Evolutionary conservation across 2,329 filamentous ascomycete species (phyloP).

Genomic region (Hymenoscyphus albidus): DNA sequence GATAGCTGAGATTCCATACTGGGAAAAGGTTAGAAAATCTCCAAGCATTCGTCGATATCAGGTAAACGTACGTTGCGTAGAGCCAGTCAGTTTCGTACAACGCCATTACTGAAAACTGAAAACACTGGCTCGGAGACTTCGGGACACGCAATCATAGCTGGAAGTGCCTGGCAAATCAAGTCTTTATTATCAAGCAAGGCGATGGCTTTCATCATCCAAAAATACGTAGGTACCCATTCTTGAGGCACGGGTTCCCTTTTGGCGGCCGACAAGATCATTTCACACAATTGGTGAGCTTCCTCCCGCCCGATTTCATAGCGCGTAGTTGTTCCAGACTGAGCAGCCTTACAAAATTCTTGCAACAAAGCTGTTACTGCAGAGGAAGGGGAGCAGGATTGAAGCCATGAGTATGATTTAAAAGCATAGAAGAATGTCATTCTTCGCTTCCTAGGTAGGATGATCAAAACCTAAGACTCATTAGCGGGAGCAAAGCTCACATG

Average conservation of each 20-base stretch:
- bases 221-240: not conserved
- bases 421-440: no score
- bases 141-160: not conserved
- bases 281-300: not conserved
- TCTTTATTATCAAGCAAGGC: not conserved
- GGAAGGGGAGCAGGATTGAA: not conserved
- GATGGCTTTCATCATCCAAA: not conserved
- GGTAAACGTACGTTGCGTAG: not conserved
- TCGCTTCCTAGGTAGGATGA: no score
- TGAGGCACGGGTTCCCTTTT: not conserved
- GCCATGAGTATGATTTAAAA: no score
- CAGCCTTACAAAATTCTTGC: not conserved
- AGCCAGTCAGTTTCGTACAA: not conserved
- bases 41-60: not conserved
- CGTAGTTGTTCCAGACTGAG: not conserved
- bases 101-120: not conserved
- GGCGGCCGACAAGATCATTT: not conserved
- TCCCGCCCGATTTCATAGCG: not conserved
- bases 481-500: no score
- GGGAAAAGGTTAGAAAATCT: not conserved
- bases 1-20: not conserved
- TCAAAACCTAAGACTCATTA: no score
- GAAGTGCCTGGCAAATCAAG: not conserved
- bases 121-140: not conserved
- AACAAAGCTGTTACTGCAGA: not conserved